A percentile compares a stretch with the other conserved stretches of the same genome.
Evolutionary conservation across 2,329 filamentous ascomycete species (phyloP).

Genomic region (Apiospora pterosperma): DNA sequence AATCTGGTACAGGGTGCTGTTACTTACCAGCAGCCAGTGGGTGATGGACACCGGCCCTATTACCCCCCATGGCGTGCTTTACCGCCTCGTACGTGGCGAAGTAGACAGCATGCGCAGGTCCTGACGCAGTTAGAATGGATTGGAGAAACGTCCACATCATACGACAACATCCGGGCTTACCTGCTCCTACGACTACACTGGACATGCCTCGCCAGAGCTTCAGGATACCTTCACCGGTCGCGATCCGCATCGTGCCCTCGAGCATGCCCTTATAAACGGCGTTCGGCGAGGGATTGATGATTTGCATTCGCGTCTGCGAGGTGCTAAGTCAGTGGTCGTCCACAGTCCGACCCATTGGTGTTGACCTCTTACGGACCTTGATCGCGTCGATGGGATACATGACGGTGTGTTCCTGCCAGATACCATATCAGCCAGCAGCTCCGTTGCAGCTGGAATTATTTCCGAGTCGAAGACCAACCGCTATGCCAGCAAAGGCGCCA

Average conservation of each 20-base stretch:
- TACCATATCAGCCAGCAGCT: conserved; percentile 13
- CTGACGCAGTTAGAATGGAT: conserved; percentile 39
- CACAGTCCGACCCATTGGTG: conserved; percentile 12
- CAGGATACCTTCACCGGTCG: conserved; percentile 81
- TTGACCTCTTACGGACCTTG: conserved; percentile 60
- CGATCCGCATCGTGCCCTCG: conserved; percentile 90
- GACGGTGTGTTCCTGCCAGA: conserved; percentile 82
- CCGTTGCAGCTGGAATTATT: not conserved
- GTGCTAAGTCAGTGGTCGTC: conserved; percentile 10
- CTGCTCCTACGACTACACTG: conserved; percentile 92
- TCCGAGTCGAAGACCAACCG: conserved; percentile 53
- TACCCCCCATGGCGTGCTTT: conserved; percentile 93
- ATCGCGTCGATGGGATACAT: conserved; percentile 99
- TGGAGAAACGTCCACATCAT: not conserved
- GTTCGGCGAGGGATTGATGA: conserved; percentile 78
- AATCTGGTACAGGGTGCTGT: not conserved
- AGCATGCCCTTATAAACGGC: conserved; percentile 86
- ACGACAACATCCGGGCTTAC: conserved; percentile 45
- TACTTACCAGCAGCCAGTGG: conserved; percentile 82
- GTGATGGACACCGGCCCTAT: conserved; percentile 82
- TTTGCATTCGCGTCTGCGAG: conserved; percentile 90
- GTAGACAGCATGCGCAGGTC: conserved; percentile 95
- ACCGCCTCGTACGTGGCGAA: conserved; percentile 98
- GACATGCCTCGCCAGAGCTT: conserved; percentile 96
- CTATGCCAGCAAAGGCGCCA: conserved; percentile 94